phyloP scores from a whole-genome alignment of 2,329 filamentous ascomycete genomes.

The Teratosphaeria destructans region DNA sequence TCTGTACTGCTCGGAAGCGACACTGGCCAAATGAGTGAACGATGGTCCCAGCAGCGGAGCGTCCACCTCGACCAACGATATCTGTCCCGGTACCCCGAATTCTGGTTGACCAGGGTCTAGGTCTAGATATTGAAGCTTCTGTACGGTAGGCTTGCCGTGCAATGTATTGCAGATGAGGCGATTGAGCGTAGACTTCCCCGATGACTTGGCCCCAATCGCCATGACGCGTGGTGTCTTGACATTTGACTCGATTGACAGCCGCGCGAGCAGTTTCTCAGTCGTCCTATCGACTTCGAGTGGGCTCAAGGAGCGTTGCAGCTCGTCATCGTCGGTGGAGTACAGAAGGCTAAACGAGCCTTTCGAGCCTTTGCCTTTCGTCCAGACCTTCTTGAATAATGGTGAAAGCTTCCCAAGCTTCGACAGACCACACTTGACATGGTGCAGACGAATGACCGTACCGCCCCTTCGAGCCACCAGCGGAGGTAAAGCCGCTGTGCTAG shows the following conservation, averaged over 20 bases:
- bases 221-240: constrained; percentile 38
- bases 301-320: constrained; percentile 15
- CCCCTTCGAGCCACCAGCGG: constrained; percentile 43
- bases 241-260: constrained; percentile 31
- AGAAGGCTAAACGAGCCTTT: constrained; percentile 25
- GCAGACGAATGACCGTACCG: constrained; percentile 46
- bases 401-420: constrained; percentile 49
- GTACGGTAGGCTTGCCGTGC: constrained; percentile 36
- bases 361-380: constrained; percentile 40
- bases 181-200: constrained; percentile 67
- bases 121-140: constrained; percentile 49
- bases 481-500: constrained; percentile 59
- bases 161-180: constrained; percentile 57
- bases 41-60: constrained; percentile 55
- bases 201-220: constrained; percentile 59
- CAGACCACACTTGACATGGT: constrained; percentile 40
- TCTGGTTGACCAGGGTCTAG: constrained; percentile 71
- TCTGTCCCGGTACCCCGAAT: constrained; percentile 57
- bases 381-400: constrained; percentile 56
- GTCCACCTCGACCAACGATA: constrained; percentile 55
- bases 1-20: constrained; percentile 18
- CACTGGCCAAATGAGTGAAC: constrained; percentile 49
- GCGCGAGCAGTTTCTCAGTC: constrained; percentile 27
- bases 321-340: constrained; percentile 16
- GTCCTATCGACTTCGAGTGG: constrained; percentile 19